These are phyloP conservation scores for Pinus tabuliformis DNA, from an alignment of 75 land plant species.

Conservation along the genomic window DNA sequence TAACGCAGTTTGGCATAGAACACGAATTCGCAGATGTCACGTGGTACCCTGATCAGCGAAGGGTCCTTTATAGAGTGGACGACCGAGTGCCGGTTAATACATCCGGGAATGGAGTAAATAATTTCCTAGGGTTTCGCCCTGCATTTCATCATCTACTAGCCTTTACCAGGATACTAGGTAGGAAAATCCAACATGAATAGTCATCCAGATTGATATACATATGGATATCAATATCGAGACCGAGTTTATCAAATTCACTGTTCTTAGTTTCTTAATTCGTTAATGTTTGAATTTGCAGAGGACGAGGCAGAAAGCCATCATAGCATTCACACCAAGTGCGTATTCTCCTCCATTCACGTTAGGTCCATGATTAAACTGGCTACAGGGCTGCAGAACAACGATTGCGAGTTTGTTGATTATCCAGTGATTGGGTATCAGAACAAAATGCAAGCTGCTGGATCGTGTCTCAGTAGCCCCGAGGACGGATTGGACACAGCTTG, in stretches of 20 bases:
- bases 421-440: conserved; percentile 34
- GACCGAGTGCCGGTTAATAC: conserved; percentile 6
- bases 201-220: no score
- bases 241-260: no score
- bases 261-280: no score
- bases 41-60: background rate
- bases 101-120: background rate
- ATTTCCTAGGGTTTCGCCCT: no score
- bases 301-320: conserved; percentile 11
- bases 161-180: no score
- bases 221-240: no score
- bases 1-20: background rate
- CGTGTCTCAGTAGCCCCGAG: conserved; percentile 10
- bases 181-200: no score
- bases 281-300: conserved; percentile 17
- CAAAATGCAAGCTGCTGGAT: conserved; percentile 19
- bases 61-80: background rate
- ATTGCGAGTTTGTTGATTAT: conserved; percentile 20
- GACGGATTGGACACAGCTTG: background rate
- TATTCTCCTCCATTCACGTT: background rate
- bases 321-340: conserved; percentile 9
- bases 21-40: conserved; percentile 11
- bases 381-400: conserved; percentile 16
- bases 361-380: background rate
- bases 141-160: no score